A percentile compares a stretch with the other conserved stretches of the same genome.
Evolutionary conservation across 208 protist genomes (phyloP).

Genomic region (Naegleria lovaniensis): DNA sequence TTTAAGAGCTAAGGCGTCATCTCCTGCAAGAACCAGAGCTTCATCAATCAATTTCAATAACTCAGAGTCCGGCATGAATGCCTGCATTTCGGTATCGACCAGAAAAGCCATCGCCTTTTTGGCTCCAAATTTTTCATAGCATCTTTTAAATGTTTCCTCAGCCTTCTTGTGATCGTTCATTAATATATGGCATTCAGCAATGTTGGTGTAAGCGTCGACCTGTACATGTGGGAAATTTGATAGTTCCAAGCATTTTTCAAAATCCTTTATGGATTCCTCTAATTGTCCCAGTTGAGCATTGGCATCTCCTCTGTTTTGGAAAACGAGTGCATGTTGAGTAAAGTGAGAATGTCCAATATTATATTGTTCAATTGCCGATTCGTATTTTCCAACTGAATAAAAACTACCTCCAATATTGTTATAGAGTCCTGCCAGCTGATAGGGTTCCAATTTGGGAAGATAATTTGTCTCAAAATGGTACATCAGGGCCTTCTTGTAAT

Average conservation of each 20-base stretch:
- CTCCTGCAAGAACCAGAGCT: not conserved
- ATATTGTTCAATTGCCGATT: not conserved
- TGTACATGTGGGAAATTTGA: not conserved
- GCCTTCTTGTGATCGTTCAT: not conserved
- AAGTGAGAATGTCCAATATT: not conserved
- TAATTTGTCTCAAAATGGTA: not conserved
- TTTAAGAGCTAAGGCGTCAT: not conserved
- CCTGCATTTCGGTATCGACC: not conserved
- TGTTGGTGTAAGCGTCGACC: not conserved
- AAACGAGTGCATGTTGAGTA: not conserved
- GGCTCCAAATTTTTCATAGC: not conserved
- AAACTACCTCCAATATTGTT: not conserved
- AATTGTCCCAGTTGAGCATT: not conserved
- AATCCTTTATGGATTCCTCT: not conserved
- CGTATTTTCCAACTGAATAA: not conserved
- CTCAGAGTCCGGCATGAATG: not conserved
- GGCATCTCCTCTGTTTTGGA: not conserved
- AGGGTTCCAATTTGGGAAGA: not conserved
- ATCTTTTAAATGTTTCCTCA: not conserved
- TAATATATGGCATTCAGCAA: not conserved
- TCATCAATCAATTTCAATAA: not conserved
- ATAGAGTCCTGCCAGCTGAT: not conserved
- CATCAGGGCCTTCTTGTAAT: not conserved
- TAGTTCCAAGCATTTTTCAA: not conserved
- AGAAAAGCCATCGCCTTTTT: not conserved